Evolutionary conservation across 75 land plant genomes (phyloP).

Genomic region (Adiantum capillusveneris): DNA sequence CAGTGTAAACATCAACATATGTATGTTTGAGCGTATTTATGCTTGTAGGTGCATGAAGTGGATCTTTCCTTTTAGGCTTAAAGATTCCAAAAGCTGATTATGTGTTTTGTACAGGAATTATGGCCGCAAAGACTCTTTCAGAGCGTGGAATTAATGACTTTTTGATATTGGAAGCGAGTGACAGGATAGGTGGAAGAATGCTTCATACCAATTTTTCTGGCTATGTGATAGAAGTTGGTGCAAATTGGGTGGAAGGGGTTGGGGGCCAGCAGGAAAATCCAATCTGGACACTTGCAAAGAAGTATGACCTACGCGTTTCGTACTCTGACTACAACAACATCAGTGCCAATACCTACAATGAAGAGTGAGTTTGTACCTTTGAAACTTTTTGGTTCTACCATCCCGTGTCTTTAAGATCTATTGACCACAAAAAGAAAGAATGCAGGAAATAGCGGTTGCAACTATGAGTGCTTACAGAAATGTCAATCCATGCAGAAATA

Average conservation of each 20-base stretch:
- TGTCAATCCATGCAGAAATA: too few species aligned
- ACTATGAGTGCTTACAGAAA: too few species aligned
- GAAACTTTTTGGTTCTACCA: background rate
- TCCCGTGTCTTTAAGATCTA: too few species aligned
- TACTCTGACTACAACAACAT: constrained; percentile 52
- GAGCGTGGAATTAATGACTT: constrained; percentile 58
- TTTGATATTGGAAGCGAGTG: constrained; percentile 59
- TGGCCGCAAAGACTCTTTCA: constrained; percentile 53
- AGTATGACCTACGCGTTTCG: constrained; percentile 32
- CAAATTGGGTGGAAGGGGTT: constrained; percentile 78
- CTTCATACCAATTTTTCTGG: constrained; percentile 45
- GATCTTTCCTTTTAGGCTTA: too few species aligned
- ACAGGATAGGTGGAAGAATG: constrained; percentile 55
- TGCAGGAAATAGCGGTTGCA: too few species aligned
- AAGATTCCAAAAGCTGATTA: too few species aligned
- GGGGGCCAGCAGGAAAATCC: constrained; percentile 61
- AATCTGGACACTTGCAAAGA: constrained; percentile 52
- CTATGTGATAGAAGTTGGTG: constrained; percentile 55
- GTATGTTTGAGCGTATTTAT: too few species aligned
- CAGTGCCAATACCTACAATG: constrained; percentile 55
- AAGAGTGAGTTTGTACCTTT: constrained; percentile 19
- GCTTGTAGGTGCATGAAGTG: too few species aligned
- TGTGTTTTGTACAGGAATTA: constrained; percentile 20
- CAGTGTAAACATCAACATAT: too few species aligned
- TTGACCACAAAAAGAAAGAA: too few species aligned